Evolutionary conservation across 1,284 basidiomycete species (phyloP).

Genomic region (Schizopora paradoxa): DNA sequence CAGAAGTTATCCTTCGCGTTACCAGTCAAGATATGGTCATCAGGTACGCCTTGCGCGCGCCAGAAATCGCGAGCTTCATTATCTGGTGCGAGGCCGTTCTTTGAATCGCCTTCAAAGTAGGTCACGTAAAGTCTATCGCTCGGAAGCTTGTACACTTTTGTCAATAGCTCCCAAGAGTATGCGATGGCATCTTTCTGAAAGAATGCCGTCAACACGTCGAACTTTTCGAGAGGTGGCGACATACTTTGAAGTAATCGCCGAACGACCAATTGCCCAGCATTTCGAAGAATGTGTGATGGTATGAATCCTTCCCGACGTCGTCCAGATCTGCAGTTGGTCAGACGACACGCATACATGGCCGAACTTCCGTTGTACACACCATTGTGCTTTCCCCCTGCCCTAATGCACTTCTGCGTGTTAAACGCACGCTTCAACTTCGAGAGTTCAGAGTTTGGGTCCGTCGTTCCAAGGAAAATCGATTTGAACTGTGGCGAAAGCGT

Average conservation of each 20-base stretch:
- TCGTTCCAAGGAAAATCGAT: slow-evolving; percentile 92
- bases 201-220: slow-evolving; percentile 1
- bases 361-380: slow-evolving; percentile 41
- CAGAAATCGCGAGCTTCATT: slow-evolving; percentile 84
- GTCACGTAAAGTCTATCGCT: slow-evolving; percentile 94
- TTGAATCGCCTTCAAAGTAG: slow-evolving; percentile 93
- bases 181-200: slow-evolving; percentile 83
- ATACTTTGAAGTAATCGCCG: slow-evolving; percentile 97
- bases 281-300: slow-evolving; percentile 98
- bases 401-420: slow-evolving; percentile 97
- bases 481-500: slow-evolving; percentile 69
- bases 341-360: slow-evolving; percentile 12
- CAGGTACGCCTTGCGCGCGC: slow-evolving; percentile 81
- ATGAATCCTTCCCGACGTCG: slow-evolving; percentile 96
- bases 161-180: slow-evolving; percentile 94
- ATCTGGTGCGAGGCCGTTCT: slow-evolving; percentile 86
- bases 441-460: slow-evolving; percentile 87
- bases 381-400: slow-evolving; percentile 98
- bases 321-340: slow-evolving; percentile 68
- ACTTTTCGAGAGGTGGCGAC: slow-evolving; percentile 10
- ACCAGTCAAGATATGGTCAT: slow-evolving; percentile 89
- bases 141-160: slow-evolving; percentile 82
- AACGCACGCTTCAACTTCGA: slow-evolving; percentile 88
- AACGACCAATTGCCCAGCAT: slow-evolving; percentile 99
- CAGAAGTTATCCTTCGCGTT: slow-evolving; percentile 99